Evolutionary conservation across 306 rosid species (phyloP).

Genomic region (Quercus parvula): DNA sequence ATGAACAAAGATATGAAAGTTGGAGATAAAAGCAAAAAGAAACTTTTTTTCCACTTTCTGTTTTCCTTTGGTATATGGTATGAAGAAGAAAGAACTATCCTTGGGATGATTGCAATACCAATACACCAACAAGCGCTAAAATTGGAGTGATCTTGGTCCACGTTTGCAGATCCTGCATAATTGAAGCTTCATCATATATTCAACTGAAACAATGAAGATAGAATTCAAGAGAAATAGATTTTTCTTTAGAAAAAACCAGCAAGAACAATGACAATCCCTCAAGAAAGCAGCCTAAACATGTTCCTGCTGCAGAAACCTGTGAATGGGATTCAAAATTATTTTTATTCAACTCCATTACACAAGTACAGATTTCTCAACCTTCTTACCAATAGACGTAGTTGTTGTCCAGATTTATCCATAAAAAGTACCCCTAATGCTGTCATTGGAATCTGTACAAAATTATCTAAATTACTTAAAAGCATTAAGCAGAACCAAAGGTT

Average conservation of each 20-base stretch:
- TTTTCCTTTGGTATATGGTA: background rate
- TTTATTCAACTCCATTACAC: background rate
- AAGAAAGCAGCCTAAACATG: conserved; percentile 67
- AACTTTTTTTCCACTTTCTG: background rate
- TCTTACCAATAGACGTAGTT: conserved; percentile 64
- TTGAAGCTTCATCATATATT: background rate
- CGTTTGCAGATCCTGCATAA: conserved; percentile 48
- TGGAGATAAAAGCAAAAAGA: background rate
- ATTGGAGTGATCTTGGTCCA: conserved; percentile 33
- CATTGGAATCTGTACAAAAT: conserved; percentile 55
- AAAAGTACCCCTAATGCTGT: conserved; percentile 52
- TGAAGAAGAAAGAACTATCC: background rate
- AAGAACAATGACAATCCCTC: conserved; percentile 53
- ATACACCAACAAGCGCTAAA: conserved; percentile 60
- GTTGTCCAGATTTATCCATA: conserved; percentile 64
- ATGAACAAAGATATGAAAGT: background rate
- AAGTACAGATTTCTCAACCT: background rate
- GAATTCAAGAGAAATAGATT: conserved; percentile 1
- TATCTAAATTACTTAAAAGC: background rate
- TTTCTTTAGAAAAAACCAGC: conserved; percentile 36
- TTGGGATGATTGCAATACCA: conserved; percentile 43
- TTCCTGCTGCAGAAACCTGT: conserved; percentile 65
- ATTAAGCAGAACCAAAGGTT: conserved; percentile 17
- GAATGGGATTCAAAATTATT: conserved; percentile 3
- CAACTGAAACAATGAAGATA: background rate